Base-by-base conservation (phyloP, 208 protist species). In the Trypanosoma theileri region DNA sequence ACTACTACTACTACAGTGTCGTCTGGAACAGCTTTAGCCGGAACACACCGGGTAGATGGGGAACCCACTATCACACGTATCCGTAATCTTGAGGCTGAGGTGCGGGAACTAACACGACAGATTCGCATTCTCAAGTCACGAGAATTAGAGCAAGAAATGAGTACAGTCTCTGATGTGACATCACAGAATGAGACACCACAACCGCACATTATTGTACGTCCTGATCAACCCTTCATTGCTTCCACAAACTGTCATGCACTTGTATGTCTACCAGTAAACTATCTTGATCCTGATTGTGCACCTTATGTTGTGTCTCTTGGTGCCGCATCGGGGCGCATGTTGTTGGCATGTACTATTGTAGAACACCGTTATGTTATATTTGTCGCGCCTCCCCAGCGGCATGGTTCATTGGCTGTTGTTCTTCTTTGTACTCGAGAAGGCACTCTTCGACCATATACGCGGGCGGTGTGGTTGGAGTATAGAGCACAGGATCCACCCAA, bases 301-400 rank as follows among this genome's bases (percentile, higher is more conserved):
- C 75, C 75, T 1, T 80, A 80, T 52, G 68, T 75, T 19, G 62
- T 80, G 11, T 69, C 65, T 12, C 67, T 80, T 16, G 69, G 52
- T 21, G 40, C 59, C 10, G 48, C 48, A 46, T 44, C 66, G 31
- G 67, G 67, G 9, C 41, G 67, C 17, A 67, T 28, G 28, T 46
- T 80, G 22, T 35, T 80, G 12, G 65, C 69, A 1, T 80, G 75
- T 51, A 76, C 69, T 9, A 71, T 76, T 59, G 67, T 76, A 4
- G 69, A 75, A 28, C 75, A 68, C 41, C 58, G 69, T 19, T 73
- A 64, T 28, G 58, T 80, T n/a, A 52, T 80, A n/a, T 80, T 80
- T 64, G 58, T 75, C 1, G 75, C 75, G 17, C 75, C 75, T 0
- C 64, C 75, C 14, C 62, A 63, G 26, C 48, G 61, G 8, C 56